Base-by-base conservation (phyloP, 2,329 filamentous ascomycete genomes). In the Colletotrichum zoysiae region DNA sequence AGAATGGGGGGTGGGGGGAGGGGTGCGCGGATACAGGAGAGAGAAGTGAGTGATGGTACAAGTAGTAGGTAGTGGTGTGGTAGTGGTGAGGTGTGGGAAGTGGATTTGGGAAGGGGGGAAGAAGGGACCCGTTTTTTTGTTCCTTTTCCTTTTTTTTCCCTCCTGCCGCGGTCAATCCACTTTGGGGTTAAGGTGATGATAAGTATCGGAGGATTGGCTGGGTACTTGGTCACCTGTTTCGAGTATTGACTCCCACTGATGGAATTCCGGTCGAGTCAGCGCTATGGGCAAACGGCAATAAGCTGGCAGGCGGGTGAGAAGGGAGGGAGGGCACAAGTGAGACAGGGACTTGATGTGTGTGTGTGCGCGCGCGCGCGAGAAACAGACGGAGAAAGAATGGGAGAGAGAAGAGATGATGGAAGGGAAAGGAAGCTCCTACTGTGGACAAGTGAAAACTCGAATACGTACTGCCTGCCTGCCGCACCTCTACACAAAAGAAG, bases 301-400 rank as follows among this genome's bases (percentile, higher is more conserved):
- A 18, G 18, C n/a, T 16, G 42, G 55, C 61, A 51, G 16, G 26
- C 26, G 20, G 48, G 48, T 42, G 40, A 38, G n/a, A 30, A 30
- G 30, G 30, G n/a, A 71, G 35, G 51, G 20, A 56, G 46, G 55
- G 64, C 71, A 74, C 72, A 56, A 55, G 64, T 74, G 74, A 74
- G 71, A 72, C 65, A 76, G 74, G 74, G 73, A 70, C 62, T 67
- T 76, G 64, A 60, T 14, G 60, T 67, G 38, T 53, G 65, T n/a
- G 42, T 18, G n/a, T n/a, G n/a, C 3, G 30, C 4, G 30, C 30
- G 4, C 2, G 42, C 16, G 58, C 44, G 20, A 35, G 26, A 51
- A 50, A 53, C 23, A 14, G 18, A 66, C 46, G 35, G 35, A 35
- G 35, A 2, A 9, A 35, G 35, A 35, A 9, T 8, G 35, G 8